These are phyloP conservation scores for Kodamaea kakaduensis DNA, from an alignment of 805 yeast species.

Conservation along the genomic window DNA sequence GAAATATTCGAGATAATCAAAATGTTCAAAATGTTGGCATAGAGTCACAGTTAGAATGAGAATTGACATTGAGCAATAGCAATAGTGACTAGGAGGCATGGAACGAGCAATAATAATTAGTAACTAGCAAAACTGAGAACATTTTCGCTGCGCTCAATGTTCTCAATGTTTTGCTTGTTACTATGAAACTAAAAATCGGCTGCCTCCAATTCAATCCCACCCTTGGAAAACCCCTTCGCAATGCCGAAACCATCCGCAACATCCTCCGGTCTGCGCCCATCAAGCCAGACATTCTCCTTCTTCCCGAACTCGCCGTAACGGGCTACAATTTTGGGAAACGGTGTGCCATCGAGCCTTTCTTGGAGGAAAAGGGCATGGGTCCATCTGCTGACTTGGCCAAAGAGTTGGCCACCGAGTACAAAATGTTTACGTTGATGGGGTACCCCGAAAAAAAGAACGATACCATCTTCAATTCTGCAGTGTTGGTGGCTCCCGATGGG, in stretches of 20 bases:
- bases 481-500: constrained; percentile 60
- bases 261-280: constrained; percentile 19
- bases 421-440: constrained; percentile 73
- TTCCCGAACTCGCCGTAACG: constrained; percentile 82
- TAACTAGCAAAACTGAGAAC: no score
- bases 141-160: no score
- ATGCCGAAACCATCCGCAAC: constrained; percentile 47
- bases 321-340: constrained; percentile 67
- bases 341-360: constrained; percentile 50
- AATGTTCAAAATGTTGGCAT: no score
- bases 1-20: no score
- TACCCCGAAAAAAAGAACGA: constrained; percentile 59
- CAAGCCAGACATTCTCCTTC: constrained; percentile 58
- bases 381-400: constrained; percentile 53
- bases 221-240: constrained; percentile 56
- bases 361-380: constrained; percentile 43
- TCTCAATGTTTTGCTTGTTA: no score
- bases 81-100: no score
- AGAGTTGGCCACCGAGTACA: constrained; percentile 43
- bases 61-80: no score
- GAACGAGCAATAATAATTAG: no score
- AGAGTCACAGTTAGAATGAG: no score
- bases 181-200: constrained; percentile 44
- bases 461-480: constrained; percentile 63
- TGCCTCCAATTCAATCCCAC: constrained; percentile 65